Evolutionary conservation across 805 yeast genomes (phyloP).

Genomic region (Cephaloascus albidus): DNA sequence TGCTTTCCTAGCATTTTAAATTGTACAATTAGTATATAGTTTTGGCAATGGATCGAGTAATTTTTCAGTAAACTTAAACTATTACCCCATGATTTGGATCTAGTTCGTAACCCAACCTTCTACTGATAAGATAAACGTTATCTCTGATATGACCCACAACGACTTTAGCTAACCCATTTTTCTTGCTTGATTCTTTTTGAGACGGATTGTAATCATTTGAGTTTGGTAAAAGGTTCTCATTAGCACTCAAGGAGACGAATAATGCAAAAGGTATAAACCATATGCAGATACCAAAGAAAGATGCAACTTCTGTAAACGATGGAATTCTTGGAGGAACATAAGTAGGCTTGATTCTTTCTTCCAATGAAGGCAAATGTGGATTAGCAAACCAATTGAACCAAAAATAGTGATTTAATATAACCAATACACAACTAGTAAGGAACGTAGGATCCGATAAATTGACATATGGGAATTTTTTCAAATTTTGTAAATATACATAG

Average conservation of each 20-base stretch:
- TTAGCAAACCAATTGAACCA: conserved; percentile 85
- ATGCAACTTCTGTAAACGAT: conserved; percentile 82
- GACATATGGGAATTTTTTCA: conserved; percentile 78
- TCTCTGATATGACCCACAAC: conserved; percentile 47
- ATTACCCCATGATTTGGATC: conserved; percentile 47
- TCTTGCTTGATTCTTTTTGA: conserved; percentile 3
- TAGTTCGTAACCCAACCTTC: conserved; percentile 56
- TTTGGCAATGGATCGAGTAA: too few relatives aligned
- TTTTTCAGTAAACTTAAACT: too few relatives aligned
- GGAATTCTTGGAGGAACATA: conserved; percentile 65
- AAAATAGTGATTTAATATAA: conserved; percentile 69
- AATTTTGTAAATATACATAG: conserved; percentile 65
- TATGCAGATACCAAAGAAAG: conserved; percentile 86
- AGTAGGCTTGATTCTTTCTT: conserved; percentile 45
- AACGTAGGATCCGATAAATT: conserved; percentile 65
- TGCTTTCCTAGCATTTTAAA: too few relatives aligned
- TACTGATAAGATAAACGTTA: conserved; percentile 31
- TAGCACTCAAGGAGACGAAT: conserved; percentile 86
- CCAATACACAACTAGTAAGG: conserved; percentile 60
- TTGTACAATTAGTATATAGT: too few relatives aligned
- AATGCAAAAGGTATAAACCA: conserved; percentile 94
- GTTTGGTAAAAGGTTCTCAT: conserved; percentile 77
- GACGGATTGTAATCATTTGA: conserved; percentile 8
- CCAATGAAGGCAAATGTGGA: conserved; percentile 63
- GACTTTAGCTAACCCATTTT: conserved; percentile 59